Conservation (phyloP, 768 basidiomycete genomes). For the Pulveroboletus sp. region DNA sequence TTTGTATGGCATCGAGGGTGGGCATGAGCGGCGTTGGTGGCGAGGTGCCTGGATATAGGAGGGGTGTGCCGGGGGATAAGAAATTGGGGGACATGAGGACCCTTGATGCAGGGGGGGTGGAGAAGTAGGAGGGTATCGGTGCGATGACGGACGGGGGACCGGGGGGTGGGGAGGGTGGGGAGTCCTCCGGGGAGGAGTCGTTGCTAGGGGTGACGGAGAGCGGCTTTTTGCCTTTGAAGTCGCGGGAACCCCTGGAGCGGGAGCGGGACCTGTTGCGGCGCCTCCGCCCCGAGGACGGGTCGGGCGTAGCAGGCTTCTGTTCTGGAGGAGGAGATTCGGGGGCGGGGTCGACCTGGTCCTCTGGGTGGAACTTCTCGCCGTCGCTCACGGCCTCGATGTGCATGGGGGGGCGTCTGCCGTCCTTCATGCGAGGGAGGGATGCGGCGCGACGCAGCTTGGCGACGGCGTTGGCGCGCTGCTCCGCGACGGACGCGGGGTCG, state of each 20-base stretch:
- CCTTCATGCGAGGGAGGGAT: conserved; percentile 87
- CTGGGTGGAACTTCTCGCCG: conserved; percentile 56
- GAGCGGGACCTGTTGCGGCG: conserved; percentile 72
- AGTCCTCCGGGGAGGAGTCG: conserved; percentile 71
- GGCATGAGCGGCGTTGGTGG: conserved; percentile 63
- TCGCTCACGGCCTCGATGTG: conserved; percentile 80
- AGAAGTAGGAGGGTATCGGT: conserved; percentile 56
- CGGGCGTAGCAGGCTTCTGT: conserved; percentile 35
- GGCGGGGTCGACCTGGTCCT: conserved; percentile 29
- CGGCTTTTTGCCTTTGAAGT: conserved; percentile 63
- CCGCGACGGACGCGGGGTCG: conserved; percentile 47
- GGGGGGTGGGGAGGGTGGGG: conserved; percentile 31
- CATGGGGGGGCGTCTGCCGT: conserved; percentile 85
- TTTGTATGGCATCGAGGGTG: conserved; percentile 73
- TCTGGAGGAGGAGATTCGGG: conserved; percentile 24
- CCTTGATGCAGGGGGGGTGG: conserved; percentile 41
- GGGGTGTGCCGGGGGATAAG: conserved; percentile 48
- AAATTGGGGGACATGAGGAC: conserved; percentile 44
- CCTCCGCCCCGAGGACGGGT: too few species aligned
- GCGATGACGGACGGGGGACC: conserved; percentile 35
- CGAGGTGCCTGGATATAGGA: conserved; percentile 62
- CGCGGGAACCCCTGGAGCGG: conserved; percentile 58
- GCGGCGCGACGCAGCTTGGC: conserved; percentile 90
- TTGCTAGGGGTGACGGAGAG: conserved; percentile 44
- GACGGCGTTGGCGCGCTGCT: conserved; percentile 84